Base-by-base conservation (phyloP, 176 grass and related monocot genomes). In the Ensete glaucum region DNA sequence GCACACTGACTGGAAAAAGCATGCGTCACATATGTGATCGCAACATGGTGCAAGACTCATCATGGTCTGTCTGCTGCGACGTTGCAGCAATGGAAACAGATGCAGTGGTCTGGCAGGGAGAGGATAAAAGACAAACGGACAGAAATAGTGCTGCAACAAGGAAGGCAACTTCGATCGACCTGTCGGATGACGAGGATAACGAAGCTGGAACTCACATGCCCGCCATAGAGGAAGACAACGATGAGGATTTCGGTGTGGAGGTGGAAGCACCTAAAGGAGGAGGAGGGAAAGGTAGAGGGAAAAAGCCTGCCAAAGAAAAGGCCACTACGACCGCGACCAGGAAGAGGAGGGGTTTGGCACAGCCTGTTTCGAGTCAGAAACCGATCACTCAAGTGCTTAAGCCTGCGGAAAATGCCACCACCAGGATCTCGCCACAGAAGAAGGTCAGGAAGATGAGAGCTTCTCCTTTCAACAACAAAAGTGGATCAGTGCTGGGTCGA, bases 381-480 rank as follows among this genome's bases (percentile, higher is more conserved):
- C 76, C 71, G 56, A 75, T 83, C 25, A 75, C 84, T 16, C 69
- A 87, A 76, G 78, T 82, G 64, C 73, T 84, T n/a, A 77, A 88
- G 52, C 34, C 79, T 27, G 25, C 23, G 1, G 84, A 88, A 48
- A 89, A 83, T 52, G 34, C 59, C 34, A 43, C 34, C 4, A 43
- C 34, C 54, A 87, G 77, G 49, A 77, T 64, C n/a, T 79, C 83
- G 29, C 87, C 85, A 4, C 74, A 85, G 78, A 96, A 89, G 75
- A 93, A 98, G 81, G 82, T 85, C 1, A 82, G 88, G 27, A 92
- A 87, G 82, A 92, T 85, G 52, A 88, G 85, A 53, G 17, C 24
- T 24, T 92, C 94, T 69, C 89, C 87, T 14, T 92, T 93, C 79
- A 83, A 91, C 51, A 98, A 88, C 86, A 98, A 93, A 82, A 91